Evolutionary conservation across 257 asterid genomes (phyloP), one percentile per base, ranked within the genome.

Genomic region (Solanum virginianum): DNA sequence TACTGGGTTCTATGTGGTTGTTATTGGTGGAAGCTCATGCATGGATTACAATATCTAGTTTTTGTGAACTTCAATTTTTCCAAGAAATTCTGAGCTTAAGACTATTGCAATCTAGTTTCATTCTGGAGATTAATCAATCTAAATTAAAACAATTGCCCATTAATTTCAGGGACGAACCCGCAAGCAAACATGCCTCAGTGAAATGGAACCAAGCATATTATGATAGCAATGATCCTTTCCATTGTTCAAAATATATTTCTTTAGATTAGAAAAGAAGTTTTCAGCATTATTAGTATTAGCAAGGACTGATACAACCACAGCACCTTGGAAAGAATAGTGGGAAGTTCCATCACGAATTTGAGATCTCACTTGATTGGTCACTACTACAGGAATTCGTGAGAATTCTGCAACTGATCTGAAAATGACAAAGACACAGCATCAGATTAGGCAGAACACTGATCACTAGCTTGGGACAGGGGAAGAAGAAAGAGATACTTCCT

Each of bases 361-460:
- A 45, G 97, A 93, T 86, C 97, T 89, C 87, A 95, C 97, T 92
- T 95, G 98, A 88, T 94, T 94, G 84, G 98, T 94, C 87, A 94
- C 97, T 85, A 93, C 94, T 7, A 93, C 90, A 82, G 98, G 98
- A 85, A 93, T 92, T 86, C 97, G 95, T 72, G 90, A 94, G 85
- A 91, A 92, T 85, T 93, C 98, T 80, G 97, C 97, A 84, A 94
- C 92, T 85, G 97, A 93, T 88, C 98, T 94, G 87, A 66, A 84
- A 71, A 82, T 80, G 75, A 66, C 84, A 85, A 86, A 57, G 77
- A 77, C 84, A 47, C 53, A 68, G 12, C 10, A 29, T 47, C 5
- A 82, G 29, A 82, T 20, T 85, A 59, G 79, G 74, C 83, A 45
- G 60, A 72, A 84, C 51, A 80, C 69, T 32, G 83, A 86, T 22